phyloP scores from a whole-genome alignment of 371 early-diverging fungal genomes.

The Mucor sp. region DNA sequence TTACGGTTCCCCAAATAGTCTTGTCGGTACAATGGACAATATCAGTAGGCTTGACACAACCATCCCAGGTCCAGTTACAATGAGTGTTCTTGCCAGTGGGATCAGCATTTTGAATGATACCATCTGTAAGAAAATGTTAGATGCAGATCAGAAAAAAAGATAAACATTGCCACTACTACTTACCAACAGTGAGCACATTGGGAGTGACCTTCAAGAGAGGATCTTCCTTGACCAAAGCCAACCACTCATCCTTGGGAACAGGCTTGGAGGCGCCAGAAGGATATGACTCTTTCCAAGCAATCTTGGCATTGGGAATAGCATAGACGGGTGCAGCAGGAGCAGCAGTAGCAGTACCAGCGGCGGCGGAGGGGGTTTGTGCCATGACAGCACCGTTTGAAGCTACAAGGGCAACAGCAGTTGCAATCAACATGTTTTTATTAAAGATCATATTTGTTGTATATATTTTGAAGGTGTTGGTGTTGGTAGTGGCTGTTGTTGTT shows the following conservation, averaged over 20 bases:
- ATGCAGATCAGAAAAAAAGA: background rate
- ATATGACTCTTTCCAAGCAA: slow-evolving; percentile 33
- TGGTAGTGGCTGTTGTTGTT: background rate
- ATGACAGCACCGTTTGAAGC: background rate
- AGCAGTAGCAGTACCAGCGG: background rate
- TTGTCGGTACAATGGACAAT: slow-evolving; percentile 46
- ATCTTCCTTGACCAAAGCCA: slow-evolving; percentile 35
- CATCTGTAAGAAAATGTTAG: slow-evolving; percentile 5
- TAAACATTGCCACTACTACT: background rate
- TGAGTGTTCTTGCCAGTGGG: slow-evolving; percentile 33
- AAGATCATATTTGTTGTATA: slow-evolving; percentile 16
- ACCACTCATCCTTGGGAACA: slow-evolving; percentile 52
- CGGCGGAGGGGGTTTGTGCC: slow-evolving; percentile 7
- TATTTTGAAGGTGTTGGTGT: background rate
- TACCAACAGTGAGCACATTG: slow-evolving; percentile 26
- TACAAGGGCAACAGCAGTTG: slow-evolving; percentile 20
- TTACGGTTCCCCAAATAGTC: slow-evolving; percentile 47
- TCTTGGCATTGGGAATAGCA: slow-evolving; percentile 20
- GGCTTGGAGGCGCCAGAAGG: slow-evolving; percentile 35
- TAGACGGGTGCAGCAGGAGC: slow-evolving; percentile 1
- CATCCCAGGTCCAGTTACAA: slow-evolving; percentile 61
- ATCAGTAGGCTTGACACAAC: slow-evolving; percentile 53
- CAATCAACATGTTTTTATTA: slow-evolving; percentile 15
- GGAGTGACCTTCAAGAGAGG: slow-evolving; percentile 20
- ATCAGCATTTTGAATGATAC: slow-evolving; percentile 30